Conservation (phyloP, 2,329 filamentous ascomycete genomes). For the Aureobasidium musti region DNA sequence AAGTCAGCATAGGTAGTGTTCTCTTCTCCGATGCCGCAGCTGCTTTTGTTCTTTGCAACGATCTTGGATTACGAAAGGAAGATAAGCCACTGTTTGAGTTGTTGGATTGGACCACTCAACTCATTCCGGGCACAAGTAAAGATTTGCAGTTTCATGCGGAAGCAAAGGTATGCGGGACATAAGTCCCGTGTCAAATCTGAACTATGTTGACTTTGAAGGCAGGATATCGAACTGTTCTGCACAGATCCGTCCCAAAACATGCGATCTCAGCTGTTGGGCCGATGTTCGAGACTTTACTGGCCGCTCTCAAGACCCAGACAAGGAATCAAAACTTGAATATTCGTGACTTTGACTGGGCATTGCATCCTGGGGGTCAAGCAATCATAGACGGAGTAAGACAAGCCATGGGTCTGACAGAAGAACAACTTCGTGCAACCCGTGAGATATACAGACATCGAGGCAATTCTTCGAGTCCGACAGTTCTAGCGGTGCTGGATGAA, state of each 20-base stretch:
- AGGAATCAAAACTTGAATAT: not conserved
- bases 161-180: no score
- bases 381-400: constrained; percentile 66
- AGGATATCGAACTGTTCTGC: not conserved
- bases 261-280: not conserved
- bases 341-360: constrained; percentile 68
- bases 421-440: constrained; percentile 70
- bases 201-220: not conserved
- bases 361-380: constrained; percentile 69
- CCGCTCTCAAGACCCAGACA: rapidly evolving
- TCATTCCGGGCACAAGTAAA: not conserved
- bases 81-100: not conserved
- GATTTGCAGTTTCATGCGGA: not conserved
- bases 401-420: constrained; percentile 58
- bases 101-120: not conserved
- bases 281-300: not conserved
- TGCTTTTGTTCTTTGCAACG: constrained; percentile 65
- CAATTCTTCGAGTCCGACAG: constrained; percentile 67
- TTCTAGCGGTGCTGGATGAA: constrained; percentile 66
- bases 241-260: not conserved
- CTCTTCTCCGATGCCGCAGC: constrained; percentile 73
- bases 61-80: constrained; percentile 49
- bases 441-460: constrained; percentile 68
- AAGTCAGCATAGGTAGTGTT: constrained; percentile 65
- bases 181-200: no score